Conservation (phyloP, 306 rosid species). For the Cucurbita ficifolia region DNA sequence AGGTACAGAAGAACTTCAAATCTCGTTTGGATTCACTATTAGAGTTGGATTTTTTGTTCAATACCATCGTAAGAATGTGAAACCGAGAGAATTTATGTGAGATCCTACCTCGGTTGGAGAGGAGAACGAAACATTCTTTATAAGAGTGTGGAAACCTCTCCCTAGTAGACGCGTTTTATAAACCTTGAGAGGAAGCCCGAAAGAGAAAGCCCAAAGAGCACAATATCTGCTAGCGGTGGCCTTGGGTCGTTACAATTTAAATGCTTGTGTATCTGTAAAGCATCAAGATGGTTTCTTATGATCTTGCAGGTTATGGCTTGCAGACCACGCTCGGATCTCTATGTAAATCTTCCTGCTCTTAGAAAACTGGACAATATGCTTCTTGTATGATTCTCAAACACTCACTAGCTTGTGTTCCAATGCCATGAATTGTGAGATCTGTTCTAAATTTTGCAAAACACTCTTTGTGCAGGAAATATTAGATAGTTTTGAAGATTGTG, state of each 20-base stretch:
- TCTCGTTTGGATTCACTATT: neutral
- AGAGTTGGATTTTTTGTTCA: neutral
- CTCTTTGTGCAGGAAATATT: constrained; percentile 54
- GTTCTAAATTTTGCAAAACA: constrained; percentile 10
- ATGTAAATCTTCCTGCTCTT: constrained; percentile 83
- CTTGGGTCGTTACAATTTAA: neutral
- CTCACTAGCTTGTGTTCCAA: neutral
- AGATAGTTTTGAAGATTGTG: constrained; percentile 51
- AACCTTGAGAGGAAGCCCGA: too few species aligned
- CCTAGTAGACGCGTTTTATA: too few species aligned
- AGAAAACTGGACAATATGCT: constrained; percentile 95
- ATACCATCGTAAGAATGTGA: neutral
- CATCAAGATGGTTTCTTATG: neutral
- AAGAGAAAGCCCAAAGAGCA: too few species aligned
- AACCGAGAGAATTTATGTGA: too few species aligned
- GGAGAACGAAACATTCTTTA: too few species aligned
- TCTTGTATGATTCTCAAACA: constrained; percentile 51
- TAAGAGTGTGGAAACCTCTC: too few species aligned
- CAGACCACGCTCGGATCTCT: constrained; percentile 80
- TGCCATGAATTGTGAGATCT: constrained; percentile 1
- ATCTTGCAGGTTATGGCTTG: constrained; percentile 71
- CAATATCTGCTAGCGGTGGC: too few species aligned
- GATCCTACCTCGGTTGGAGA: too few species aligned
- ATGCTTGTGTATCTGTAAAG: neutral
- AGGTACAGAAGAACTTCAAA: neutral